Base-by-base conservation (phyloP, 148 eudicot genomes). In the Amaranthus palmeri region DNA sequence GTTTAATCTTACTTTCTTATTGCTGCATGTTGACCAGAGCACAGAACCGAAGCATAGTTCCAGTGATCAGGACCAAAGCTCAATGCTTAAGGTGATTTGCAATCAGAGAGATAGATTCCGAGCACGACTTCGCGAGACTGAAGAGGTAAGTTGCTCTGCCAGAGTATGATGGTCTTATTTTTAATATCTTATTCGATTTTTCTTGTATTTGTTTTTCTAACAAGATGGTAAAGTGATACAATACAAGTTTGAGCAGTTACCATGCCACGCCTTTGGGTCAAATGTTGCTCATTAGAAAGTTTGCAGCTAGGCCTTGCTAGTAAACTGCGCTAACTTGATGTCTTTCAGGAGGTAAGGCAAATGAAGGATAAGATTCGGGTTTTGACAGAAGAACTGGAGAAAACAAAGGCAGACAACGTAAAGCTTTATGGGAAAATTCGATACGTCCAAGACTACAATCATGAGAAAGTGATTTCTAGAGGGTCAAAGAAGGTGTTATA, bases 51-150 rank as follows among this genome's bases (percentile, higher is more conserved):
- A 79, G 81, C 92, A 88, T 80, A 82, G 72, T 72, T 76, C 91
- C 58, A 79, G 82, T 45, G 98, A 93, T 57, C 89, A 87, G 77
- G 99, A 96, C 78, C 99, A 96, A 60, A 92, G 83, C 85, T 92
- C 99, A 65, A 96, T 96, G 99, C 92, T 96, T 75, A 92, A 90
- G 83, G 99, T 96, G 79, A 96, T 96, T 52, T 96, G 99, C 85
- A 92, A 84, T 79, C 99, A 96, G 83, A 83, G 99, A 78, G 99
- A 96, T 78, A 88, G 97, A 70, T 96, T 96, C 69, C 85, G 99
- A 65, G 82, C 92, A 69, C 95, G 99, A 40, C 83, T 92, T 72
- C 84, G 85, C 72, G 97, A 96, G 84, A 88, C 97, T 74, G 99
- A 96, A 83, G 97, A 96, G 91, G 99, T 92, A 77, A 62, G 69